Base-by-base conservation (phyloP, 768 basidiomycete genomes). In the Lactifluus pinguis region DNA sequence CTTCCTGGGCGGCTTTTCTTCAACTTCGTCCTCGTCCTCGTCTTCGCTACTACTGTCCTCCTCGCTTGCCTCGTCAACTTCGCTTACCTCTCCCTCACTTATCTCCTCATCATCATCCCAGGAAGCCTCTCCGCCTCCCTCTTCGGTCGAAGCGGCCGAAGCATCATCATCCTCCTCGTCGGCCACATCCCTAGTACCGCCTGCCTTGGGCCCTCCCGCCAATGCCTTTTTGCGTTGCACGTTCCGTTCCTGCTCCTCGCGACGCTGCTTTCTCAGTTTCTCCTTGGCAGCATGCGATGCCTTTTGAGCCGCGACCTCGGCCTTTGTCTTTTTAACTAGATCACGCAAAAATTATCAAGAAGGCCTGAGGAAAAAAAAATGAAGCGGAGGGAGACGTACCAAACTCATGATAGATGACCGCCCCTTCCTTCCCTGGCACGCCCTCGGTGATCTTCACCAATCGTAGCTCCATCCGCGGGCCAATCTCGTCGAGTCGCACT, bases 371-470 rank as follows among this genome's bases (percentile, higher is more conserved):
- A 41, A 70, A n/a, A 60, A 54, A 15, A 34, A 48, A 30, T n/a
- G 61, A 62, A 53, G 42, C 53, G 44, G n/a, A 17, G 44, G 44
- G 57, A 34, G 9, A 51, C 89, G 67, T 67, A 93, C 95, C 88
- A 68, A 97, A 89, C 74, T 91, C 86, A 71, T 99, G 97, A 76
- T 89, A 97, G 44, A 99, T 86, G 1, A 98, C 92, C 64, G 81
- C 83, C 6, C 97, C 92, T 72, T 95, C 92, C 67, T 86, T 95
- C 14, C 95, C 97, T 5, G 95, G 94, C 17, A 90, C 77, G 25
- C 97, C 95, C 72, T 98, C 95, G 17, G 86, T 83, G 60, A 99
- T 93, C 77, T 99, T 99, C 67, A 98, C 83, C 66, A 99, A 75
- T 64, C 82, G 80, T 66, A 98, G 75, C 73, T 99, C 97, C 85